Evolutionary conservation across 441 rosid species (phyloP).

Genomic region (Gossypium aridum): DNA sequence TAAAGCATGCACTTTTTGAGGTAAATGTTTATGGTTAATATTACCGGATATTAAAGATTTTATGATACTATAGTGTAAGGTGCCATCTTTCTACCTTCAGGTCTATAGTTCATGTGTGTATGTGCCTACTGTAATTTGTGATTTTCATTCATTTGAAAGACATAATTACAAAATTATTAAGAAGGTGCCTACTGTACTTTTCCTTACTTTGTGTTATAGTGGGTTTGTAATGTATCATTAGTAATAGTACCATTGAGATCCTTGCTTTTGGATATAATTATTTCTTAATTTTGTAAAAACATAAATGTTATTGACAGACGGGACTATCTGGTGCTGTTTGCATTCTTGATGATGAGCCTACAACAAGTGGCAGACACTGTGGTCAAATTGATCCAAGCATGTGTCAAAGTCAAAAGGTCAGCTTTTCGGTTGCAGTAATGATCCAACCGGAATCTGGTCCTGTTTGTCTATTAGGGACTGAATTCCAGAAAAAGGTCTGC

Average conservation of each 20-base stretch:
- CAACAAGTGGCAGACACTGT: conserved; percentile 81
- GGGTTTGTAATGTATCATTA: conserved; percentile 2
- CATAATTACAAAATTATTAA: background rate
- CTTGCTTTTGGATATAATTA: conserved; percentile 1
- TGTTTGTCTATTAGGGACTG: conserved; percentile 96
- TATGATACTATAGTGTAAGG: background rate
- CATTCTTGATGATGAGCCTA: conserved; percentile 96
- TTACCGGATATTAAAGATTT: background rate
- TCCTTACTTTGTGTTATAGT: background rate
- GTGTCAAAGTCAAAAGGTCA: conserved; percentile 82
- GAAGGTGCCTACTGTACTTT: background rate
- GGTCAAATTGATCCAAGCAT: conserved; percentile 79
- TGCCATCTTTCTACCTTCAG: background rate
- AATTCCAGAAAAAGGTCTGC: conserved; percentile 88
- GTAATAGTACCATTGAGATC: background rate
- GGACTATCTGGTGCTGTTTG: conserved; percentile 84
- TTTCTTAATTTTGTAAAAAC: background rate
- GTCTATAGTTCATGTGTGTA: background rate
- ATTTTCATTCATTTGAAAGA: background rate
- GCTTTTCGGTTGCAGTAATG: conserved; percentile 86
- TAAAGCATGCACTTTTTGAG: background rate
- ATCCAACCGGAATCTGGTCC: conserved; percentile 99
- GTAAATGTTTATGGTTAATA: conserved; percentile 3
- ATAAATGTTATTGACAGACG: conserved; percentile 49
- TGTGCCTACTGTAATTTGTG: background rate